A percentile compares a stretch with the other conserved stretches of the same genome.
Evolutionary conservation across 2,329 filamentous ascomycete species (phyloP).

Genomic region (Cephalotrichum gorgonifer): DNA sequence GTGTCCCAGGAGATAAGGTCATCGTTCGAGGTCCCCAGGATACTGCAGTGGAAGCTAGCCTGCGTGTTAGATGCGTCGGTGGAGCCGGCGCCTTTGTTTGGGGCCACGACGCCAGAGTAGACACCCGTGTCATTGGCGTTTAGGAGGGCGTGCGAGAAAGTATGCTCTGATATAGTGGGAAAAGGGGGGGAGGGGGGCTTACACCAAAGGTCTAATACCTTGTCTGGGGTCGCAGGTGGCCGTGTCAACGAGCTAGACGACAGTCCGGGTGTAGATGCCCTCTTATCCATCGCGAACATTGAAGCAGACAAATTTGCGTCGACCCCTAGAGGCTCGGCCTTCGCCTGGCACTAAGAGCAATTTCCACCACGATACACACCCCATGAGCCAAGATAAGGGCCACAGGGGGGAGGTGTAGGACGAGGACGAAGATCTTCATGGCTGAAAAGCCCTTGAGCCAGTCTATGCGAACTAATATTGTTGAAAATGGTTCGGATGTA

Average conservation of each 20-base stretch:
- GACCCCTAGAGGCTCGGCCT: neutral
- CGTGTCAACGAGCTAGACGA: conserved; percentile 34
- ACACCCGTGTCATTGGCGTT: conserved; percentile 7
- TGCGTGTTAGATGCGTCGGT: neutral
- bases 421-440: too few relatives aligned
- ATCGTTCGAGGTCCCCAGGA: neutral
- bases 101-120: conserved; percentile 7
- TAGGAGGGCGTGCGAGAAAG: neutral
- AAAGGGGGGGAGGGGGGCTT: conserved; percentile 1
- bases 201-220: conserved; percentile 30
- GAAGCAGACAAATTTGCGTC: conserved; percentile 23
- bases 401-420: too few relatives aligned
- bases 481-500: too few relatives aligned
- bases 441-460: too few relatives aligned
- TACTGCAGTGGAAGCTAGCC: neutral
- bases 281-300: conserved; percentile 28
- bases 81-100: conserved; percentile 4
- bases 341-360: neutral
- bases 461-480: too few relatives aligned
- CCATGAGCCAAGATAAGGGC: too few relatives aligned
- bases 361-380: too few relatives aligned
- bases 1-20: neutral
- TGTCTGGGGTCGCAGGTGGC: conserved; percentile 31
- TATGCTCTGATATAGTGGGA: neutral
- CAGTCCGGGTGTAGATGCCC: conserved; percentile 29